A percentile compares a stretch with the other conserved stretches of the same genome.
Conservation (phyloP, 164 flowering plant species). For the Aristolochia contorta region DNA sequence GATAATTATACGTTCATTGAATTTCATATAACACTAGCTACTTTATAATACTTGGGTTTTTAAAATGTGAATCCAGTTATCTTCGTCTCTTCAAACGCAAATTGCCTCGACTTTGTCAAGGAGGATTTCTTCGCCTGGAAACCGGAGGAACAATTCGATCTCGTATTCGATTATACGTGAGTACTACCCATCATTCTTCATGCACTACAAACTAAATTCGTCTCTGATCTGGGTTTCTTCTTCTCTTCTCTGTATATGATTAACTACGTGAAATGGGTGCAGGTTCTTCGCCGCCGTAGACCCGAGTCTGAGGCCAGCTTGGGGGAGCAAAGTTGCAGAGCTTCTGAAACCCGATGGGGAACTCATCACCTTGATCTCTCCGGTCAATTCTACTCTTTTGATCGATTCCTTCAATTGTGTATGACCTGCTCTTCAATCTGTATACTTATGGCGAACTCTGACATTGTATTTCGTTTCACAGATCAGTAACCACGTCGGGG, state of each 20-base stretch:
- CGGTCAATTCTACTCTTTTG: slow-evolving; percentile 29
- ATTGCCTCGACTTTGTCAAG: no score
- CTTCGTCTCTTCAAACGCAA: no score
- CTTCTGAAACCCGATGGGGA: slow-evolving; percentile 81
- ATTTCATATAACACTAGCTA: no score
- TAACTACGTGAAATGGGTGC: slow-evolving; percentile 8
- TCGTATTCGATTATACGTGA: slow-evolving; percentile 78
- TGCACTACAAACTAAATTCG: no score
- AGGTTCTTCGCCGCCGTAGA: slow-evolving; percentile 89
- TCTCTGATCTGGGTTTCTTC: not conserved
- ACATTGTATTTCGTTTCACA: slow-evolving; percentile 18
- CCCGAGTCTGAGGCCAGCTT: slow-evolving; percentile 48
- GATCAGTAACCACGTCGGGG: slow-evolving; percentile 58
- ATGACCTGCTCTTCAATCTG: no score
- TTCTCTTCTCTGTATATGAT: no score
- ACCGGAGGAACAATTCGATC: slow-evolving; percentile 60
- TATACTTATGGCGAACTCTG: no score
- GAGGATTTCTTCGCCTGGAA: slow-evolving; percentile 63
- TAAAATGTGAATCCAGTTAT: no score
- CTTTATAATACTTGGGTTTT: no score
- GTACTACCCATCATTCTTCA: no score
- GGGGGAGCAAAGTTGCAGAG: slow-evolving; percentile 46
- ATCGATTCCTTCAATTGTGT: no score
- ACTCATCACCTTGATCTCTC: slow-evolving; percentile 80
- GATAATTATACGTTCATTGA: no score